Evolutionary conservation across 2,329 filamentous ascomycete genomes (phyloP).

Genomic region (Colletotrichum sp.): DNA sequence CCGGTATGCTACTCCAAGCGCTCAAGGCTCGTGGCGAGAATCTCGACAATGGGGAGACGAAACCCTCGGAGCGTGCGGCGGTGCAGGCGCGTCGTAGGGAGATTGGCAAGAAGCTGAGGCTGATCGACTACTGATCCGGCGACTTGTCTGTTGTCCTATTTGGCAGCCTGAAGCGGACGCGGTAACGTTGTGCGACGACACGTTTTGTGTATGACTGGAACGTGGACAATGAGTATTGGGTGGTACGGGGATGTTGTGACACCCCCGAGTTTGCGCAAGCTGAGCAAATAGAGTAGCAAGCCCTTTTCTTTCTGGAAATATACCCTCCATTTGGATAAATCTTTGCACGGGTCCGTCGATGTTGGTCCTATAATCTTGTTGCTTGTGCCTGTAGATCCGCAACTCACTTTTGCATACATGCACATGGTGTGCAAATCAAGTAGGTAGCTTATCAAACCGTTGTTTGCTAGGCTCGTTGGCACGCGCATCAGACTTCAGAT

Average conservation of each 20-base stretch:
- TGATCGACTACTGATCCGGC: constrained; percentile 66
- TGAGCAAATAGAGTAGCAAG: not conserved
- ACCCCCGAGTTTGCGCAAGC: not conserved
- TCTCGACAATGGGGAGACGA: constrained; percentile 55
- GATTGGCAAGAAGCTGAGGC: constrained; percentile 74
- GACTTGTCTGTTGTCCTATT: not conserved
- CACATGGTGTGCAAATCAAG: not conserved
- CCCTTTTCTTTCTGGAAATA: not conserved
- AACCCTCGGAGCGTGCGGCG: constrained; percentile 63
- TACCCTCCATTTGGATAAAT: not conserved
- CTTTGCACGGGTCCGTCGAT: not conserved
- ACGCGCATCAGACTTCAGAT: too few species aligned
- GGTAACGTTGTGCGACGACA: not conserved
- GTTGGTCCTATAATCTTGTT: not conserved
- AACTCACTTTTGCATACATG: not conserved
- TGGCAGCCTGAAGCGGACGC: not conserved
- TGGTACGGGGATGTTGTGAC: not conserved
- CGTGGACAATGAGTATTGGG: not conserved
- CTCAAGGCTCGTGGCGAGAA: constrained; percentile 74
- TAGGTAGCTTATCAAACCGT: not conserved
- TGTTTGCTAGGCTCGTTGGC: too few species aligned
- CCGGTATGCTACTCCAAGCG: constrained; percentile 90
- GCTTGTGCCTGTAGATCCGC: not conserved
- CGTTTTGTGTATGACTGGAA: not conserved
- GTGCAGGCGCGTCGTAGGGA: constrained; percentile 66